Percentiles rank a stretch among this genome's conserved stretches.
Evolutionary conservation across 2,329 filamentous ascomycete species (phyloP).

Genomic region (Verticillium longisporum): DNA sequence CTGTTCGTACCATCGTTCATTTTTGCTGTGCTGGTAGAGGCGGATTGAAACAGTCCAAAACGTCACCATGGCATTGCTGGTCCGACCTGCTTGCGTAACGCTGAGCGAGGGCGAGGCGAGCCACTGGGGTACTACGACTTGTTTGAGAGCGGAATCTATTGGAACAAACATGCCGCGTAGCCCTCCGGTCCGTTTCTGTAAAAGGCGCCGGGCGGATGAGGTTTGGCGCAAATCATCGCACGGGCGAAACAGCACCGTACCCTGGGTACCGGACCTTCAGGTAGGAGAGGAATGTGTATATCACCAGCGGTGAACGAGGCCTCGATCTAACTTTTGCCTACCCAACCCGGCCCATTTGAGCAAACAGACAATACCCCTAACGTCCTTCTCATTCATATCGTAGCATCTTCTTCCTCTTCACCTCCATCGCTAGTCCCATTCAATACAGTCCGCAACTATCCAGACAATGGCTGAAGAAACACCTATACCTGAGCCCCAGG

Average conservation of each 20-base stretch:
- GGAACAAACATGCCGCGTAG: background rate
- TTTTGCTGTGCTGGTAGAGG: background rate
- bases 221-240: background rate
- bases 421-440: background rate
- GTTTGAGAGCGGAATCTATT: background rate
- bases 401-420: background rate
- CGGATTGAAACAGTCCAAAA: background rate
- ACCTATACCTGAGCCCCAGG: slow-evolving; percentile 41
- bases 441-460: background rate
- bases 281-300: background rate
- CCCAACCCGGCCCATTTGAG: background rate
- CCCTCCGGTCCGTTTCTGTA: background rate
- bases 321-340: background rate
- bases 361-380: background rate
- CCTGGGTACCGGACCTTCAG: no score
- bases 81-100: background rate
- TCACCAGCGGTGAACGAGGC: background rate
- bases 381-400: background rate
- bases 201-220: background rate
- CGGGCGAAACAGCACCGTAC: background rate
- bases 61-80: background rate
- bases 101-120: background rate
- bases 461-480: slow-evolving; percentile 17
- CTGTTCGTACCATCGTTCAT: background rate
- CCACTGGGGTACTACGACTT: background rate